Conservation (phyloP, 306 rosid species). For the Cicer judaicum region DNA sequence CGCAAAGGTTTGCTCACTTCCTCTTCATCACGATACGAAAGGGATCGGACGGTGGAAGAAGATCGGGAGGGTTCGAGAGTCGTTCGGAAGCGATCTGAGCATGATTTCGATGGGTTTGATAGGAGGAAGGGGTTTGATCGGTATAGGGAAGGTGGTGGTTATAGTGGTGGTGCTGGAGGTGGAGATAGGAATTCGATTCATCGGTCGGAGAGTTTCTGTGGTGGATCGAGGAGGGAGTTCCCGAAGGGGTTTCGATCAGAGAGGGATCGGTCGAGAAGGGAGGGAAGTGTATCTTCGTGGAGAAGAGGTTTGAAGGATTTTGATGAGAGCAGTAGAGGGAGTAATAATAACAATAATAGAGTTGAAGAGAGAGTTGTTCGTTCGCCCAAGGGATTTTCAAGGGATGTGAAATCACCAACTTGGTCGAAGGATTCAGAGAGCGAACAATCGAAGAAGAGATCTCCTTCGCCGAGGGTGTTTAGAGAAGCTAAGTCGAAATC, state of each 20-base stretch:
- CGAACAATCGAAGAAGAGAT: constrained; percentile 76
- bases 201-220: constrained; percentile 89
- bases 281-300: constrained; percentile 89
- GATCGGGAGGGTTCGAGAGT: constrained; percentile 76
- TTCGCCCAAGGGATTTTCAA: not conserved
- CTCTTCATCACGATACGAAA: constrained; percentile 60
- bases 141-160: constrained; percentile 65
- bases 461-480: constrained; percentile 49
- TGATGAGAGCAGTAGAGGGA: constrained; percentile 62
- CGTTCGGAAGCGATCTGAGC: constrained; percentile 81
- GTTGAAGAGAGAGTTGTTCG: constrained; percentile 15
- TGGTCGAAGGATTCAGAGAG: constrained; percentile 92
- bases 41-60: constrained; percentile 76
- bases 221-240: constrained; percentile 76
- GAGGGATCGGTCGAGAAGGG: constrained; percentile 85
- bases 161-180: constrained; percentile 53
- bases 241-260: constrained; percentile 97
- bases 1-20: constrained; percentile 65
- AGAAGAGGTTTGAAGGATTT: constrained; percentile 81
- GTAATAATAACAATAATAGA: not conserved
- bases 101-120: constrained; percentile 79
- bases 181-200: constrained; percentile 69
- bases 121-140: constrained; percentile 86
- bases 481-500: constrained; percentile 59
- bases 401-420: constrained; percentile 61